Percentiles rank a stretch among this genome's conserved stretches.
Evolutionary conservation across 495 filamentous ascomycete species (phyloP).

Genomic region (Neohortaea acidophila): DNA sequence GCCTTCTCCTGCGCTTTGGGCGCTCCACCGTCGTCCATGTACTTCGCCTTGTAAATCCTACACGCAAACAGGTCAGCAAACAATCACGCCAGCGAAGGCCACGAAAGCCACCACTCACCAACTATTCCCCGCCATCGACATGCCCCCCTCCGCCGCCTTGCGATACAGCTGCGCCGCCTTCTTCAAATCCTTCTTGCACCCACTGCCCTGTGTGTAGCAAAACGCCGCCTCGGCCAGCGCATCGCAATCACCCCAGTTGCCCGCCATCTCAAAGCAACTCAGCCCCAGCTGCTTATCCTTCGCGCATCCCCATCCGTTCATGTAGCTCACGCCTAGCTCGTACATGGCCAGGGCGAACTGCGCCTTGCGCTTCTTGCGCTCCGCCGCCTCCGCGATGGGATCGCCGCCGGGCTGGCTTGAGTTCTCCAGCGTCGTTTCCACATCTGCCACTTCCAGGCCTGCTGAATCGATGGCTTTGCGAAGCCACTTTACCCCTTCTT

Average conservation of each 20-base stretch:
- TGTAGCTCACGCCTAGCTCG: constrained; percentile 87
- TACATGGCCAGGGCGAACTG: constrained; percentile 93
- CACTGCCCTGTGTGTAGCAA: constrained; percentile 29
- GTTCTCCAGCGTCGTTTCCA: constrained; percentile 35
- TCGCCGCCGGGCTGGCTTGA: constrained; percentile 40
- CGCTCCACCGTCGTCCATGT: constrained; percentile 45
- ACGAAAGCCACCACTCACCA: constrained; percentile 48
- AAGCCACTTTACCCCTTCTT: constrained; percentile 80
- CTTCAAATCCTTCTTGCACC: constrained; percentile 85
- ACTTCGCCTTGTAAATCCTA: constrained; percentile 38
- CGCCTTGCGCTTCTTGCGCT: constrained; percentile 64
- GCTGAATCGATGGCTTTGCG: constrained; percentile 79
- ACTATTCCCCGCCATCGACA: constrained; percentile 95
- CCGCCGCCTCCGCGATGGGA: constrained; percentile 41
- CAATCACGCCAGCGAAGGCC: background rate
- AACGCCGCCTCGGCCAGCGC: constrained; percentile 44
- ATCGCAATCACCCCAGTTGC: constrained; percentile 92
- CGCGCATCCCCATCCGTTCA: constrained; percentile 95
- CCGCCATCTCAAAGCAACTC: constrained; percentile 91
- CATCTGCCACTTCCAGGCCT: constrained; percentile 63
- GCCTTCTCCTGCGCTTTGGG: constrained; percentile 22
- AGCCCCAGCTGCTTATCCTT: constrained; percentile 80
- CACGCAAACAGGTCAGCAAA: constrained; percentile 3
- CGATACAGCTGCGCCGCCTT: constrained; percentile 87
- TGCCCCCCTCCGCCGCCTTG: constrained; percentile 76